Base-by-base conservation (phyloP, 2,329 filamentous ascomycete genomes). In the Celoporthe dispersa region DNA sequence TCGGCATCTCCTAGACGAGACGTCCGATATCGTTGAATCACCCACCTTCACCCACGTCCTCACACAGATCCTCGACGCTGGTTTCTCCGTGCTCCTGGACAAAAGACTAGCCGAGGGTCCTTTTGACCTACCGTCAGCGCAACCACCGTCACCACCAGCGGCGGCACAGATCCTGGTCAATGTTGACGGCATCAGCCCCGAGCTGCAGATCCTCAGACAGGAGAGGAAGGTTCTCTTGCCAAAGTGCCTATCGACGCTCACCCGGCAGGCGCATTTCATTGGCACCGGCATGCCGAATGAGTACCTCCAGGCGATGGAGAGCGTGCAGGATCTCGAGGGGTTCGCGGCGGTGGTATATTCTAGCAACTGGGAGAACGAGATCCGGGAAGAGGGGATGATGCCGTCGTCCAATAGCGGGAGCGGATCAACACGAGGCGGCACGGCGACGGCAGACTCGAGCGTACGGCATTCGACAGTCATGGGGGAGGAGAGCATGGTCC, bases 21-120 rank as follows among this genome's bases (percentile, higher is more conserved):
- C 96, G 1, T 93, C 95, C 53, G 96, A 99, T 78, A 87, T 99
- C 33, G 91, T 98, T 77, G 96, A 99, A 78, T 98, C 96, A 1
- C 96, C 96, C 0, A 88, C 93, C 48, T 98, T 98, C 81, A 88
- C 91, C 0, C 91, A 94, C 76, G 94, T 99, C 48, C 86, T 98
- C 60, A 93, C 92, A 2, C 89, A 93, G 70, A 87, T 98, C 68
- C 91, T 98, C 71, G 94, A 98, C 79, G 88, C 94, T 61, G 92
- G 91, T 68, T 99, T 98, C 82, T 92, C 92, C 2, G 88, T 91
- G 33, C 87, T 99, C 22, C 87, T 97, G 35, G 92, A 98, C 77
- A 86, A 88, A 76, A 96, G 96, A 80, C 88, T 98, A 67, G 90
- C 92, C 6, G 85, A 87, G 3, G 90, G 93, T 73, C 91, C 93